phyloP scores from a whole-genome alignment of 352 stramenopile genomes.

The Phytophthora chlamydospora region DNA sequence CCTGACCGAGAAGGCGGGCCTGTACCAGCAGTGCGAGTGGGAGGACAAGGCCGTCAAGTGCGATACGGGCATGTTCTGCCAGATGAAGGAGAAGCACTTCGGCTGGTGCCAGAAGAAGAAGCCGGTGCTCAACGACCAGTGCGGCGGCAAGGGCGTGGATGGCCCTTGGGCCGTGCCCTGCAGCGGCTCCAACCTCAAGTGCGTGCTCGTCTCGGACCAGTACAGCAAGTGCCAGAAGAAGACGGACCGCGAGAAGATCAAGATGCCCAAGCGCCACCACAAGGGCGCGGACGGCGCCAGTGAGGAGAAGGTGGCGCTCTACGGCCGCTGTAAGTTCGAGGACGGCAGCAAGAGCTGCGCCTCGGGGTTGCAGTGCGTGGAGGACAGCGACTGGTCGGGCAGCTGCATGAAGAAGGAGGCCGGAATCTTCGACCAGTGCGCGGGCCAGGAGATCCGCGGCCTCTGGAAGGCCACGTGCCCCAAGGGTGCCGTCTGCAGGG shows the following conservation, averaged over 20 bases:
- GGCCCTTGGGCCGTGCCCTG: conserved; percentile 33
- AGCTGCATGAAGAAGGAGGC: conserved; percentile 40
- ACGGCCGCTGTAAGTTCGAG: conserved; percentile 35
- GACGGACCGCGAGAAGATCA: conserved; percentile 24
- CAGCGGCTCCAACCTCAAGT: conserved; percentile 28
- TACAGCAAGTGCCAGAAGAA: conserved; percentile 43
- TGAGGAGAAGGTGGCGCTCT: conserved; percentile 25
- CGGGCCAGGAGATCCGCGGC: conserved; percentile 25
- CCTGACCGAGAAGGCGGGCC: conserved; percentile 18
- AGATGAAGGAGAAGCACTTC: conserved; percentile 31
- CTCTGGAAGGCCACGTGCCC: conserved; percentile 39
- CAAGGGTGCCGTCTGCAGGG: conserved; percentile 28
- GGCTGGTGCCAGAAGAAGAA: conserved; percentile 37
- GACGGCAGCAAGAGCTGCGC: conserved; percentile 26
- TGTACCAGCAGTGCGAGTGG: conserved; percentile 41
- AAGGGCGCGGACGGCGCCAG: conserved; percentile 10
- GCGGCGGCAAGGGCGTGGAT: conserved; percentile 24
- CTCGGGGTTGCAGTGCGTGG: conserved; percentile 32
- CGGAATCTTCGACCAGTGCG: conserved; percentile 35
- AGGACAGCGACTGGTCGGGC: conserved; percentile 33
- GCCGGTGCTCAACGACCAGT: conserved; percentile 34
- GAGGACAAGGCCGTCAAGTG: conserved; percentile 36
- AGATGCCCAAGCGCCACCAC: conserved; percentile 20
- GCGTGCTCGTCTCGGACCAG: conserved; percentile 29
- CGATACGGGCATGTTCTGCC: conserved; percentile 33